Evolutionary conservation across 228 moss, liverwort and hornwort species (phyloP), one percentile per base, ranked within the genome.

Genomic region (Sphagnum fallax): DNA sequence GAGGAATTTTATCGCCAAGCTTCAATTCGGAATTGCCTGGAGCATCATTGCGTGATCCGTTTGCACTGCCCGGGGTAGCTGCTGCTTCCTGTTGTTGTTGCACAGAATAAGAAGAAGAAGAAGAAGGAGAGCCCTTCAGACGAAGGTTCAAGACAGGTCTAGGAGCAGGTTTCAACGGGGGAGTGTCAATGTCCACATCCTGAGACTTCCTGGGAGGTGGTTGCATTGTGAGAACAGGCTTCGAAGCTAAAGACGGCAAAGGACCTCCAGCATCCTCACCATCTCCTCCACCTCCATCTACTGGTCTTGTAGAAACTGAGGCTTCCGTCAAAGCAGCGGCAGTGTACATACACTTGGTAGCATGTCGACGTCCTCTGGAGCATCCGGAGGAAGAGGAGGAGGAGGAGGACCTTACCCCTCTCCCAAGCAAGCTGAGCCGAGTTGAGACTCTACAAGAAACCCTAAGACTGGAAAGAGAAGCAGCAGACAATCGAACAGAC

Each of bases 201-300:
- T 4, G 5, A 32, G 9, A 67, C 52, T 72, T 62, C 10, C 51
- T 71, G n/a, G 60, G 52, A 6, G 84, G 82, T 15, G 82, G 71
- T 52, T 80, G 74, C 76, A 89, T 76, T 68, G 88, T 83, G 68
- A 90, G 73, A 4, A 87, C 75, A 6, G 84, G 87, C 73, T 87
- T 87, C 50, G 53, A 75, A 8, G 76, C 75, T 15, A 77, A 61
- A 14, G 77, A 67, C 10, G 85, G 75, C 50, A 75, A 48, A 4
- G 73, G 52, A 4, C 62, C 83, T 48, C n/a, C 70, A 7, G 73
- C 63, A 1, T 68, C 75, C 6, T 74, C 78, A 6, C 67, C 76
- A 32, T 32, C 32, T 32, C 32, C 32, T 32, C 55, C 55, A 47
- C 85, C 81, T 62, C 55, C 55, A 47, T 87, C 81, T 62, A 75